phyloP scores from a whole-genome alignment of 176 grass and related monocot species.

The Phoenix dactylifera region DNA sequence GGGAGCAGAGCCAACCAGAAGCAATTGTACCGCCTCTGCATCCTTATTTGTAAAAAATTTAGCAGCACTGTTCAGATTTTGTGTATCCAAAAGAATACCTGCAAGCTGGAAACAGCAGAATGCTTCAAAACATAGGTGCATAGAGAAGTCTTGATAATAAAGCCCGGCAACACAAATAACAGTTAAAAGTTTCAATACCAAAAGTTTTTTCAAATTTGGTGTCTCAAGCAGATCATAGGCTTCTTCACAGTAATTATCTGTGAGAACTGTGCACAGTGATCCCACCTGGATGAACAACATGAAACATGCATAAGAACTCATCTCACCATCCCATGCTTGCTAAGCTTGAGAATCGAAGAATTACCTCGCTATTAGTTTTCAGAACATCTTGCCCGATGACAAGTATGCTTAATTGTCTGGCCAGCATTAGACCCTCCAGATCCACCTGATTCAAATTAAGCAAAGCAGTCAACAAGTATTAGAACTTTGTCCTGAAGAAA shows the following conservation, averaged over 20 bases:
- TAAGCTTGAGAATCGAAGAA: conserved; percentile 18
- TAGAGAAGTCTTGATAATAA: neutral
- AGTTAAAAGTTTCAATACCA: conserved; percentile 33
- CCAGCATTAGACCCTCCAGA: conserved; percentile 45
- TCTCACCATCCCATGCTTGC: conserved; percentile 3
- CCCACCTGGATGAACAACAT: conserved; percentile 35
- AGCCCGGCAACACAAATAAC: conserved; percentile 1
- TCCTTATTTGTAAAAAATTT: conserved; percentile 41
- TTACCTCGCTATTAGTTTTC: conserved; percentile 47
- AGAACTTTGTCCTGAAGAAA: no score
- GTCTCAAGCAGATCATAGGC: conserved; percentile 37
- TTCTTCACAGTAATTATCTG: conserved; percentile 45
- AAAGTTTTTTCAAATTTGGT: conserved; percentile 42
- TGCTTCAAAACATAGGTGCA: neutral
- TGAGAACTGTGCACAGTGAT: conserved; percentile 45
- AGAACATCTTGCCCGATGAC: conserved; percentile 64
- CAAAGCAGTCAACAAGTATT: neutral
- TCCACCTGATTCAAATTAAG: conserved; percentile 37
- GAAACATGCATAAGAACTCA: conserved; percentile 30
- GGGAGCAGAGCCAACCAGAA: conserved; percentile 30
- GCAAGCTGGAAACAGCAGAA: conserved; percentile 37
- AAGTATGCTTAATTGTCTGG: conserved; percentile 32
- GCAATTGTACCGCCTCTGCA: conserved; percentile 50
- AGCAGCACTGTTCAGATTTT: conserved; percentile 30
- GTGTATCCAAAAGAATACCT: conserved; percentile 56